Conservation (phyloP, 2,329 filamentous ascomycete genomes). For the Arthrobotrys pseudoclavata region DNA sequence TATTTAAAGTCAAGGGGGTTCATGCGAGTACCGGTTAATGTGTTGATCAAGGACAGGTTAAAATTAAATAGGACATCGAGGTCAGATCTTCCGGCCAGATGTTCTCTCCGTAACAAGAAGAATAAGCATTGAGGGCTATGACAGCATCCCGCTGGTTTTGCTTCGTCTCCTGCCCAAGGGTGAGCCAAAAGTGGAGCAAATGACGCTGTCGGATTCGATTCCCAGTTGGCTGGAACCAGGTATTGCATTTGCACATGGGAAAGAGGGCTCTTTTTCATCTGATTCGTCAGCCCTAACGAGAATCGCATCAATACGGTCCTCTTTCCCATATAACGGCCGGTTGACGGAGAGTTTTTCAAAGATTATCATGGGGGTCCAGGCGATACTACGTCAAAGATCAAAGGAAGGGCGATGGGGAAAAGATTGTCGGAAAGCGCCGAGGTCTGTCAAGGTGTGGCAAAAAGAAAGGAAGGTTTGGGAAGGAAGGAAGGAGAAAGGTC, state of each 20-base stretch:
- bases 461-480: not conserved
- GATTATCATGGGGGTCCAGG: slow-evolving; percentile 3
- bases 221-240: slow-evolving; percentile 7
- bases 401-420: slow-evolving; percentile 8
- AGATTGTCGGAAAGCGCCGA: slow-evolving; percentile 52
- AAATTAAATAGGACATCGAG: not conserved
- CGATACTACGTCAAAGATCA: slow-evolving; percentile 58
- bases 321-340: slow-evolving; percentile 14
- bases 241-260: not conserved
- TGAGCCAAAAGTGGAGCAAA: slow-evolving; percentile 6
- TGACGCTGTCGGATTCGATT: not conserved
- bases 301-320: not conserved
- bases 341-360: not conserved
- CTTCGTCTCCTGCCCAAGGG: slow-evolving; percentile 10
- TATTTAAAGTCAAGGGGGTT: not conserved
- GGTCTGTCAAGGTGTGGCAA: slow-evolving; percentile 42
- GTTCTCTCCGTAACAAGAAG: not conserved
- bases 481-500: not conserved
- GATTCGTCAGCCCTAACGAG: slow-evolving; percentile 24
- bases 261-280: slow-evolving; percentile 1
- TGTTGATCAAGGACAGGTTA: slow-evolving; percentile 17
- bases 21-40: slow-evolving; percentile 8
- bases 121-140: slow-evolving; percentile 9
- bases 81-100: not conserved
- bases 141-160: slow-evolving; percentile 24